A percentile compares a stretch with the other conserved stretches of the same genome.
phyloP scores from a whole-genome alignment of 805 yeast genomes.

The Metschnikowia aberdeeniae region DNA sequence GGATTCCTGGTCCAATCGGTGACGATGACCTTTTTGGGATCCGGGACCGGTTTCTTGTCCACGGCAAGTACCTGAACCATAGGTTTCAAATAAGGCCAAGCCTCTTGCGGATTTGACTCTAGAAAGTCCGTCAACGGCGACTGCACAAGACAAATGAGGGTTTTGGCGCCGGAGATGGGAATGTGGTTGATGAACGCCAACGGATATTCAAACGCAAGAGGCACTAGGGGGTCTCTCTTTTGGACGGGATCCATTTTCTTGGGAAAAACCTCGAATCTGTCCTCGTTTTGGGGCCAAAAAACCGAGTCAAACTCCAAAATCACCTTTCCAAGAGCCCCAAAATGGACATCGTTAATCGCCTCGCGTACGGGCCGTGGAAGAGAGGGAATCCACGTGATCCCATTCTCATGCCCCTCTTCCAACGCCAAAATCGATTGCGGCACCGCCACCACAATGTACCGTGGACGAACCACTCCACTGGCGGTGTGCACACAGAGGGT shows the following conservation, averaged over 20 bases:
- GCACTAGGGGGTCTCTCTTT: slow-evolving; percentile 21
- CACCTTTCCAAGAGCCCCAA: slow-evolving; percentile 71
- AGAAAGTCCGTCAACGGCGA: slow-evolving; percentile 66
- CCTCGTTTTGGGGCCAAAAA: slow-evolving; percentile 52
- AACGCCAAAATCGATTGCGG: slow-evolving; percentile 69
- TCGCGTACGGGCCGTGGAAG: slow-evolving; percentile 44
- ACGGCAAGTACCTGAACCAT: slow-evolving; percentile 24
- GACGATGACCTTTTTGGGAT: slow-evolving; percentile 35
- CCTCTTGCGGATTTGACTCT: slow-evolving; percentile 45
- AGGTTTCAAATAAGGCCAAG: slow-evolving; percentile 60
- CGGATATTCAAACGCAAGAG: slow-evolving; percentile 56
- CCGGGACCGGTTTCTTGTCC: slow-evolving; percentile 18
- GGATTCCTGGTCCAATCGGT: slow-evolving; percentile 82
- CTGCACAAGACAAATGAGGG: slow-evolving; percentile 64
- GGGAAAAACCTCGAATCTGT: slow-evolving; percentile 20
- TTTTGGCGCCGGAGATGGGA: slow-evolving; percentile 20
- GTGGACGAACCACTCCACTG: slow-evolving; percentile 36
- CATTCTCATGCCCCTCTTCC: slow-evolving; percentile 34
- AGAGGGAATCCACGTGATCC: slow-evolving; percentile 52
- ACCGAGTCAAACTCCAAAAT: slow-evolving; percentile 59
- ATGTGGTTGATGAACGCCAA: slow-evolving; percentile 57
- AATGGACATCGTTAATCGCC: slow-evolving; percentile 48
- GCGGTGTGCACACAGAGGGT: slow-evolving; percentile 23
- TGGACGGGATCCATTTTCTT: background rate
- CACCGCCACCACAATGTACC: slow-evolving; percentile 66